These are phyloP conservation scores for Melastoma malabathricum DNA, from an alignment of 345 rosid species.

Conservation along the genomic window DNA sequence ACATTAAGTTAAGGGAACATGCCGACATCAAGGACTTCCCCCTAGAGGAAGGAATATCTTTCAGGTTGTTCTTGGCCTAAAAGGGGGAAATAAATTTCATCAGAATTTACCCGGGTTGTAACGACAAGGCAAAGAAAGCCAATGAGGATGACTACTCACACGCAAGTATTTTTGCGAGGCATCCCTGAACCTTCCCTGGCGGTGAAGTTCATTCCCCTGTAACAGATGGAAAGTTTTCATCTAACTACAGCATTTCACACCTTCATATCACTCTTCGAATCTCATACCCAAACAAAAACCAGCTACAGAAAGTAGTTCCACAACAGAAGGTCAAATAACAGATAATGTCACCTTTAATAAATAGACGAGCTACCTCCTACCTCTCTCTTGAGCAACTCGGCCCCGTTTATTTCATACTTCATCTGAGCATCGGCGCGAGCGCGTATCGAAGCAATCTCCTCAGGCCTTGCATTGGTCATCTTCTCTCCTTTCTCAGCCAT, in stretches of 20 bases:
- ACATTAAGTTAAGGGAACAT: conserved; percentile 91
- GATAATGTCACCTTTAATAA: background rate
- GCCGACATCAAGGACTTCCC: conserved; percentile 48
- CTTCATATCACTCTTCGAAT: too few species aligned
- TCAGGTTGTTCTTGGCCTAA: conserved; percentile 76
- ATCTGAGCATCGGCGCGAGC: conserved; percentile 63
- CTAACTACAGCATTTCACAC: too few species aligned
- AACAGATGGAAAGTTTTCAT: conserved; percentile 4
- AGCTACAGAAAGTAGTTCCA: too few species aligned
- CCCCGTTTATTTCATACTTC: conserved; percentile 56
- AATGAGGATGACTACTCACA: conserved; percentile 27
- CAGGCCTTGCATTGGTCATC: conserved; percentile 83
- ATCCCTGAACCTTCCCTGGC: conserved; percentile 50
- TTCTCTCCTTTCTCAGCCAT: conserved; percentile 88
- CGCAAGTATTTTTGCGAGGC: conserved; percentile 71
- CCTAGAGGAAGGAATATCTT: conserved; percentile 49
- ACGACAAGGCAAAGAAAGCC: background rate
- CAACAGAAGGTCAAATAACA: background rate
- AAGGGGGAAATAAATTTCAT: too few species aligned
- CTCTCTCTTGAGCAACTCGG: conserved; percentile 77
- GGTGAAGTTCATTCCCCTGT: conserved; percentile 90
- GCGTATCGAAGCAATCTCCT: conserved; percentile 71
- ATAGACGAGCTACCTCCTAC: conserved; percentile 53
- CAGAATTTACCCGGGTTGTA: too few species aligned
- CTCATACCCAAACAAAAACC: too few species aligned